Evolutionary conservation across 2,329 filamentous ascomycete genomes (phyloP), one percentile per base, ranked within the genome.

Genomic region (Alternaria viburni): DNA sequence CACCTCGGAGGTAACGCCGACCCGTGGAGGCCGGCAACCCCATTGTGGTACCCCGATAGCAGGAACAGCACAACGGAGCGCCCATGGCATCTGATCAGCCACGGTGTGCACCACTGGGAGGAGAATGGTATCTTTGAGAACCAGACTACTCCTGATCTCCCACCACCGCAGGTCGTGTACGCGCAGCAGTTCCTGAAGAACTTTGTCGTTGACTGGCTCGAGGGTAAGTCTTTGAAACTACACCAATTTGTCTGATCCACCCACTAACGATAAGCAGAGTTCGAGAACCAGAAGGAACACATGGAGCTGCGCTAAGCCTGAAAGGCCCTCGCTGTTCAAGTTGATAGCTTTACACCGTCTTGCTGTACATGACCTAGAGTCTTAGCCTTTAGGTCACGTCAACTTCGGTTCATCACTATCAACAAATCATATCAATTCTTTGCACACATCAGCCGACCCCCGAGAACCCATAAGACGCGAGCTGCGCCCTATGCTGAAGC

Each of bases 51-150:
- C n/a, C 85, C 88, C 0, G 82, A 84, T 0, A 80, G 83, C 28
- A 83, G 91, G 19, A 79, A 82, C 13, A 91, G 86, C 47, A 91
- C 91, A 0, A 80, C 82, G 0, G 85, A 84, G 51, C 86, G 93
- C 81, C 92, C 92, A 0, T 91, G 90, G 66, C 84, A 92, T n/a
- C 75, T 95, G 49, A 93, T 96, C 49, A 81, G 85, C 4, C 86
- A 86, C n/a, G 91, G 88, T 0, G 91, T 94, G 19, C 93, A 96
- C 77, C 92, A 95, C 75, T 96, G 91, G 90, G 91, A 92, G 69
- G 89, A 91, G 80, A 90, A 91, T 67, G 89, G 89, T 1, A 70
- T 91, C n/a, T 87, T 89, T 54, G 77, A 82, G 1, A 89, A 90
- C 61, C 84, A 91, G 75, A 90, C 89, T 0, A 86, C 83, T 6